Evolutionary conservation across 148 eudicot species (phyloP), one percentile per base, ranked within the genome.

Genomic region (Cornus kousa): DNA sequence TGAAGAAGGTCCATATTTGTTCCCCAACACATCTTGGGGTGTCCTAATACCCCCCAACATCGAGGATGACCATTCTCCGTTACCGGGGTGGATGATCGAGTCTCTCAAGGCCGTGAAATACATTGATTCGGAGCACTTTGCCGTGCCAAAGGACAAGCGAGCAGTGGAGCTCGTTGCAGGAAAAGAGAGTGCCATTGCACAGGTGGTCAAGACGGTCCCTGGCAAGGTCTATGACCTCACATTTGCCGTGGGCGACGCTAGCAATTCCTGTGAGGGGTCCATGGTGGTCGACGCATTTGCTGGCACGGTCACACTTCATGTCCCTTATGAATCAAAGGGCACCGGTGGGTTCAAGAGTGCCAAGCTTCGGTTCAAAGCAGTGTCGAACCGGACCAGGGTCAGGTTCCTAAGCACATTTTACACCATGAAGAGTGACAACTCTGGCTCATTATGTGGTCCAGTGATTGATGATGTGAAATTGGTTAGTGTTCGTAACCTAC

Each of bases 371-470:
- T 88, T 88, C 70, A 78, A 19, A 11, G 90, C 88, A 0, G 70
- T 24, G 28, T 37, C 70, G 2, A 0, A 48, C 0, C 50, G 81
- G 3, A 83, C 90, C 20, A 67, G 84, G 76, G 31, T 88, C 6
- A 80, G 82, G 74, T 88, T 86, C 40, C 37, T 83, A 50, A 88
- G 90, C 78, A 31, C 80, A 37, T 83, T 32, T 22, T 88, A 88
- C 43, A 79, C 79, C 57, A 88, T 80, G 88, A 86, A 78, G 78
- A 86, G 71, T 53, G 90, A 88, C 33, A 20, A 79, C 20, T 81
- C 83, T 13, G 85, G 88, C 22, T 79, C 88, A 24, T 76, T 88
- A 37, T 88, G 90, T 48, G 90, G 90, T 46, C 90, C 90, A 9
- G 85, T 88, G 31, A 16, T 88, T 13, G 87, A 88, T 74, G 88